phyloP scores from a whole-genome alignment of 1,284 basidiomycete genomes.

The Porphyrellus sp. region DNA sequence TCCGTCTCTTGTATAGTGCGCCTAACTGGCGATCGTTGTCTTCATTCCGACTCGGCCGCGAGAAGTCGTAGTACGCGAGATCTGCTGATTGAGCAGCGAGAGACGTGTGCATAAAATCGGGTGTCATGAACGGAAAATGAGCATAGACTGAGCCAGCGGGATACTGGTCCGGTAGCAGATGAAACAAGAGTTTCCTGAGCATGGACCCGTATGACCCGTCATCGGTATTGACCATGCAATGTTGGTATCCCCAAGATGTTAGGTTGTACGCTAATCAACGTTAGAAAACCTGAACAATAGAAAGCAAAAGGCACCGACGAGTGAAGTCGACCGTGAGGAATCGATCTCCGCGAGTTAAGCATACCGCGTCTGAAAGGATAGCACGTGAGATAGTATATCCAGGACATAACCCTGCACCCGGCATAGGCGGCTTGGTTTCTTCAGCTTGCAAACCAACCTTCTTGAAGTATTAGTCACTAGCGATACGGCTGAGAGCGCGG shows the following conservation, averaged over 20 bases:
- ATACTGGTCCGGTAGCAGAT: constrained; percentile 67
- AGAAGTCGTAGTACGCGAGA: constrained; percentile 26
- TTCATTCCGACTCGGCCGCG: constrained; percentile 8
- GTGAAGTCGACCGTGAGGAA: constrained; percentile 79
- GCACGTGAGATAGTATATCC: constrained; percentile 85
- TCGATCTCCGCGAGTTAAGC: constrained; percentile 69
- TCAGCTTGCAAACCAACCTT: constrained; percentile 76
- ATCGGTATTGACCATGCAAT: constrained; percentile 58
- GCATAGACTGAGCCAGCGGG: constrained; percentile 56
- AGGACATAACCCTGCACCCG: constrained; percentile 82
- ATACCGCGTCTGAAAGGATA: constrained; percentile 81
- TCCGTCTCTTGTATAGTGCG: constrained; percentile 18
- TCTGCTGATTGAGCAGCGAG: constrained; percentile 15
- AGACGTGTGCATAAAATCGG: constrained; percentile 33
- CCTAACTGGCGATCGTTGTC: not conserved
- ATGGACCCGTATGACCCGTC: constrained; percentile 74
- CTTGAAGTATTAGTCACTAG: not conserved
- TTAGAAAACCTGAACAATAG: not conserved
- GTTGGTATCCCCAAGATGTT: constrained; percentile 74
- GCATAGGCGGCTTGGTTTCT: constrained; percentile 63
- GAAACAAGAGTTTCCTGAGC: constrained; percentile 69
- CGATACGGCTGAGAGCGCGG: not conserved
- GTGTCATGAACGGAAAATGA: constrained; percentile 64
- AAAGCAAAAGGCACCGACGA: constrained; percentile 38
- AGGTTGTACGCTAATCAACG: constrained; percentile 57